These are phyloP conservation scores for Fusarium domesticum DNA, from an alignment of 2,329 filamentous ascomycete species.

Conservation along the genomic window DNA sequence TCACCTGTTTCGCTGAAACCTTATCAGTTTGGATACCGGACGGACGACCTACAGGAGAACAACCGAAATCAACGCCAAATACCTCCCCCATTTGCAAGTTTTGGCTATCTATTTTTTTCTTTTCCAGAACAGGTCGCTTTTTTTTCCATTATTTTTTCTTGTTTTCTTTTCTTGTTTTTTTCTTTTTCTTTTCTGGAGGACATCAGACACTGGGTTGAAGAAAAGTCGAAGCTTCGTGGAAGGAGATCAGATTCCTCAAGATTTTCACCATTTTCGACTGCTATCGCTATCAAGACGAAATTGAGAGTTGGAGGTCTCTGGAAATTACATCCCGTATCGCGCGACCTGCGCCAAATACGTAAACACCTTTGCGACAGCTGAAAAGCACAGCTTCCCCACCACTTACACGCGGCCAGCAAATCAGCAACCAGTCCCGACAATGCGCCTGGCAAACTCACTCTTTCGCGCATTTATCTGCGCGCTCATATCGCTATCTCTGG, in stretches of 20 bases:
- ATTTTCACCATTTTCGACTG: background rate
- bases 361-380: constrained; percentile 3
- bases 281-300: background rate
- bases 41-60: no score
- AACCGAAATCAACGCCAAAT: no score
- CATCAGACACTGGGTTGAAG: no score
- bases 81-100: no score
- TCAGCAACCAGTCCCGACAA: constrained; percentile 5
- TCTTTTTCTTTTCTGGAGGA: background rate
- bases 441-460: constrained; percentile 16
- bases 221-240: background rate
- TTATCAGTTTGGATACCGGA: no score
- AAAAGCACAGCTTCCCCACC: no score
- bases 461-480: constrained; percentile 17
- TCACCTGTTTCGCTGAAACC: no score
- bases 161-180: no score
- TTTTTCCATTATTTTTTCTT: no score
- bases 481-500: constrained; percentile 8
- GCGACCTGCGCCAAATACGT: background rate
- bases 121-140: no score
- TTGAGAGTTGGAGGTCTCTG: background rate
- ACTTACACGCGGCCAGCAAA: background rate
- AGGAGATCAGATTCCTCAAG: background rate
- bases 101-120: no score
- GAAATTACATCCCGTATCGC: background rate